These are phyloP conservation scores for Ophiostoma quercus DNA, from an alignment of 2,329 filamentous ascomycete species.

Conservation along the genomic window DNA sequence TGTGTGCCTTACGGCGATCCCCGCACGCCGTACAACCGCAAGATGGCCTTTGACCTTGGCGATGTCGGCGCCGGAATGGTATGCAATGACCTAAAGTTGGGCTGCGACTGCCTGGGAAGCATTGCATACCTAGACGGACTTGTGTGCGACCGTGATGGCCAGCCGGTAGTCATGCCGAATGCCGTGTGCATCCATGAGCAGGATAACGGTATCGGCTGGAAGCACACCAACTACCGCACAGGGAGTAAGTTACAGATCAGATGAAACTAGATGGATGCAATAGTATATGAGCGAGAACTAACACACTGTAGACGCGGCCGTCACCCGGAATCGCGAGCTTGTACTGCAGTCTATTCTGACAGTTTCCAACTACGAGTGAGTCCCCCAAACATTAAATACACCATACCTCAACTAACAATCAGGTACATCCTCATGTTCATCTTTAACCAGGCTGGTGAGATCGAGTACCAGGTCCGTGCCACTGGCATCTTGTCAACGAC, in stretches of 20 bases:
- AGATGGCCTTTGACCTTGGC: constrained; percentile 67
- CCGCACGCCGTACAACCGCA: constrained; percentile 59
- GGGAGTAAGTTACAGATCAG: constrained; percentile 50
- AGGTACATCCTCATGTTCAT: constrained; percentile 50
- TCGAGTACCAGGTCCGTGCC: constrained; percentile 57
- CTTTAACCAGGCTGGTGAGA: constrained; percentile 57
- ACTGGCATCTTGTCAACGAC: constrained; percentile 62
- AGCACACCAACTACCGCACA: constrained; percentile 63
- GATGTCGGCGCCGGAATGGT: constrained; percentile 61
- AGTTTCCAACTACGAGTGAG: constrained; percentile 53
- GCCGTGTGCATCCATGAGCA: constrained; percentile 66
- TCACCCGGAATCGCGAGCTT: constrained; percentile 43
- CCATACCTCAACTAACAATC: not conserved
- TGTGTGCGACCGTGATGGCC: constrained; percentile 49
- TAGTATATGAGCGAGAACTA: not conserved
- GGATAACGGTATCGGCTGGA: constrained; percentile 65
- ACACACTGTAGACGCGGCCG: not conserved
- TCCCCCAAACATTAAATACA: not conserved
- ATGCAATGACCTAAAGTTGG: constrained; percentile 62
- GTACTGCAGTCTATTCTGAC: constrained; percentile 65
- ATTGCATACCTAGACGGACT: constrained; percentile 51
- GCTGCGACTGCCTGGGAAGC: constrained; percentile 64
- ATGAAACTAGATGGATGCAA: constrained; percentile 40
- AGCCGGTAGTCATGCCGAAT: constrained; percentile 42
- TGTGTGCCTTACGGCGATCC: constrained; percentile 60